Base-by-base conservation (phyloP, 2,329 filamentous ascomycete genomes). In the Mycosphaerella sp. region DNA sequence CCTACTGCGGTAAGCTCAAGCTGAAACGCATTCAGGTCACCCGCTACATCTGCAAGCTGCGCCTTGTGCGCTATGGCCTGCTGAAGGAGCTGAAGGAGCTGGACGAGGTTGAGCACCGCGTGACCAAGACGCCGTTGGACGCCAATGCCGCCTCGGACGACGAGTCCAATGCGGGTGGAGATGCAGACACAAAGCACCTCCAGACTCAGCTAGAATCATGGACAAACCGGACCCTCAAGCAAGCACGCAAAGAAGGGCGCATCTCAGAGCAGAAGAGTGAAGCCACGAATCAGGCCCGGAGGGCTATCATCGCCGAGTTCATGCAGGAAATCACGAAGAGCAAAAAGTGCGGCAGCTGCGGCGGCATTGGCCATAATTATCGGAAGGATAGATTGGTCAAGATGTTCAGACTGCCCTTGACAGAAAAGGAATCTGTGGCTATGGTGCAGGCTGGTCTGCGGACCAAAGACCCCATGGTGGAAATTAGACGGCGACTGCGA, bases 301-400 rank as follows among this genome's bases (percentile, higher is more conserved):
- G 87, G 56, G 78, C 79, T 40, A 76, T 95, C 43, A 80, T 96
- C 62, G 89, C 90, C 68, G 84, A 89, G 12, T 95, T 98, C 62
- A 78, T 95, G 56, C 80, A 80, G 50, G 81, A 84, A 29, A 85
- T 96, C 51, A 81, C 80, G 45, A 81, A 80, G 62, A 78, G 80
- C 45, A 86, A 84, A 64, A 81, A 80, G 65, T 98, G 93, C 72
- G 76, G 76, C 40, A 82, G 76, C 59, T 86, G 83, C 67, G 74
- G 74, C 62, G 81, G 86, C 29, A 82, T 93, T 57, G 91, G 87
- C 11, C 91, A 90, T 9, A 77, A 78, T 2, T 97, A 89, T 72
- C 84, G 92, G 63, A 96, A 95, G 70, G 92, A 98, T 66, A 81
- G 86, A 42, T 93, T 84, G 65, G 86, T 91, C 67, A 98, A 97